Percentiles rank a stretch among this genome's conserved stretches.
These are phyloP conservation scores for Cystobasidium onofrii DNA, from an alignment of 768 basidiomycete genomes.

Conservation along the genomic window DNA sequence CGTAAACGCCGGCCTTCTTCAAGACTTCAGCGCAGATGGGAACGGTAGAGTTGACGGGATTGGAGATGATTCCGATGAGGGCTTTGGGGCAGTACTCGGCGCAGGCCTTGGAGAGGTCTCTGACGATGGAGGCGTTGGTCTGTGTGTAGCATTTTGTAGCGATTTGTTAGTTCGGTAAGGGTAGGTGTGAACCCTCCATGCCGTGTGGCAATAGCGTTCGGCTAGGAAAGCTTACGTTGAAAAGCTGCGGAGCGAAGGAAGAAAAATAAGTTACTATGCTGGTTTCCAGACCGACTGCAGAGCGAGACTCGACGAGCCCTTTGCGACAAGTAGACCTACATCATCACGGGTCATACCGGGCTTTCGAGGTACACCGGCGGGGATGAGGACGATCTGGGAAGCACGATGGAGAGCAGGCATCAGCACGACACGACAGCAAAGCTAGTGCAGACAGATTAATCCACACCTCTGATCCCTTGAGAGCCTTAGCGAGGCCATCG, in stretches of 20 bases:
- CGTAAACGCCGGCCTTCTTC: slow-evolving; percentile 82
- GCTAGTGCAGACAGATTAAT: background rate
- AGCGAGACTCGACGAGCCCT: too few species aligned
- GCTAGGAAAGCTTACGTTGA: slow-evolving; percentile 60
- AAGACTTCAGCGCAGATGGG: slow-evolving; percentile 90
- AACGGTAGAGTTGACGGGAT: slow-evolving; percentile 85
- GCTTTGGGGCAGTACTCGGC: slow-evolving; percentile 80
- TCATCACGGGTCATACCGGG: slow-evolving; percentile 82
- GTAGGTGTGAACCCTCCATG: too few species aligned
- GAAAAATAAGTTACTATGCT: background rate
- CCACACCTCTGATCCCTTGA: slow-evolving; percentile 63
- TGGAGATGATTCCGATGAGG: slow-evolving; percentile 93
- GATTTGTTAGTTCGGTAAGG: background rate
- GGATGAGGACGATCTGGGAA: slow-evolving; percentile 71
- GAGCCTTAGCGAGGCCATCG: slow-evolving; percentile 78
- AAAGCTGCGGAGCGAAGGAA: slow-evolving; percentile 50
- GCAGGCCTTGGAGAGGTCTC: slow-evolving; percentile 82
- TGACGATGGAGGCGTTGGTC: slow-evolving; percentile 97
- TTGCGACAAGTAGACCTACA: slow-evolving; percentile 21
- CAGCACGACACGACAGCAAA: background rate
- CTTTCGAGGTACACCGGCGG: slow-evolving; percentile 97
- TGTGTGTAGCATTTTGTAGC: slow-evolving; percentile 43
- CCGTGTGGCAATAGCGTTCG: too few species aligned
- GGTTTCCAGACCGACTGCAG: too few species aligned
- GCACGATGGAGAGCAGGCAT: background rate